Evolutionary conservation across 192 early-diverging fungal genomes (phyloP).

Genomic region (Anaeromyces robustus): DNA sequence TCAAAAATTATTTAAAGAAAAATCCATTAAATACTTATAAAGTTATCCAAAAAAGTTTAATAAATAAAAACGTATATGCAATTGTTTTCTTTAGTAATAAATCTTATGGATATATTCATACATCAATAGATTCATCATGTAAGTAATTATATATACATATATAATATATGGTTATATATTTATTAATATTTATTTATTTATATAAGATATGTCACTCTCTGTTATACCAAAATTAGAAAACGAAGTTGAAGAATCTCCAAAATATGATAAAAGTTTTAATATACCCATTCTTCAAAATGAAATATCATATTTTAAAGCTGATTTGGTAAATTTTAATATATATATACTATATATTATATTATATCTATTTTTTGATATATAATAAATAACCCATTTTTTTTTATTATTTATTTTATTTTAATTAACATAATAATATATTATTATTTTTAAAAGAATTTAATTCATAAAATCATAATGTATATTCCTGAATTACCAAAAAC

Average conservation of each 20-base stretch:
- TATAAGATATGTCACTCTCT: not conserved
- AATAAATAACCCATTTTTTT: no score
- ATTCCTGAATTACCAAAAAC: not conserved
- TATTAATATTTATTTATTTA: not conserved
- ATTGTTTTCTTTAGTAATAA: not conserved
- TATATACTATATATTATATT: no score
- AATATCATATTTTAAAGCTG: not conserved
- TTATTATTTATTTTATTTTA: no score
- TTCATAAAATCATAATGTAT: not conserved
- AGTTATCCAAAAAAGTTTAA: not conserved
- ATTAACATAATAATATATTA: no score
- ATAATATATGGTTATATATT: not conserved
- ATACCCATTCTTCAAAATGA: not conserved
- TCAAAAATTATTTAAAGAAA: not conserved
- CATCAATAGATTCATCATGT: not conserved
- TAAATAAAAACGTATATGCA: not conserved
- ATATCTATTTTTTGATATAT: no score
- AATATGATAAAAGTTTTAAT: not conserved
- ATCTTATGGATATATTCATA: not conserved
- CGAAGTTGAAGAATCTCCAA: not conserved
- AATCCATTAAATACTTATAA: not conserved
- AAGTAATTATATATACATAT: not conserved
- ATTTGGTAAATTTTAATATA: not conserved
- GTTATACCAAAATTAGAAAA: not conserved
- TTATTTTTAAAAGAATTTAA: not conserved